These are phyloP conservation scores for Entomortierella beljakovae DNA, from an alignment of 192 early-diverging fungal species.

Conservation along the genomic window DNA sequence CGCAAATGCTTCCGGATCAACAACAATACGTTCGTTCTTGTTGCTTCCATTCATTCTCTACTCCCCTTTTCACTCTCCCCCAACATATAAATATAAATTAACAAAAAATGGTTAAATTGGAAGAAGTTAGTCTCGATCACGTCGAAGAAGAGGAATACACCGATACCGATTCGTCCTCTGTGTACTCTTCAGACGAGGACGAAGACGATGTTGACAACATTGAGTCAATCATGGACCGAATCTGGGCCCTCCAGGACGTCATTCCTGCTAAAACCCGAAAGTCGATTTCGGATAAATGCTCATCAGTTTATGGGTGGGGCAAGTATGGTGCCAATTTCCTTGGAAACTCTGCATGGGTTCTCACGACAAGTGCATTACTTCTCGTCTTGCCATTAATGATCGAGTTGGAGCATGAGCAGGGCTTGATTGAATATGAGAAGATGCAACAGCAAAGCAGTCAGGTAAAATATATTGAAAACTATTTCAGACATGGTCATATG, in stretches of 20 bases:
- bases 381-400: constrained; percentile 87
- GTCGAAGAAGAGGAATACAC: constrained; percentile 56
- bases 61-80: background rate
- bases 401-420: constrained; percentile 89
- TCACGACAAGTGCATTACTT: constrained; percentile 87
- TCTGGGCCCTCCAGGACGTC: constrained; percentile 88
- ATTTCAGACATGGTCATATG: background rate
- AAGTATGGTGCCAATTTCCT: constrained; percentile 67
- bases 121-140: constrained; percentile 63
- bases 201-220: constrained; percentile 65
- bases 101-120: constrained; percentile 64
- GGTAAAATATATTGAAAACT: constrained; percentile 12
- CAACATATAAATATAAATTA: background rate
- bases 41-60: background rate
- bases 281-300: constrained; percentile 64
- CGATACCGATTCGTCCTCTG: constrained; percentile 67
- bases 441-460: constrained; percentile 50
- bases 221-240: constrained; percentile 84
- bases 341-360: constrained; percentile 89
- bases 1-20: background rate
- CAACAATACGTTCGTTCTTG: background rate
- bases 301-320: constrained; percentile 69
- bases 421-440: constrained; percentile 86
- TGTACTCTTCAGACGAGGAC: constrained; percentile 73
- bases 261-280: constrained; percentile 81